Evolutionary conservation across 768 basidiomycete species (phyloP).

Genomic region (Tulasnella sp.): DNA sequence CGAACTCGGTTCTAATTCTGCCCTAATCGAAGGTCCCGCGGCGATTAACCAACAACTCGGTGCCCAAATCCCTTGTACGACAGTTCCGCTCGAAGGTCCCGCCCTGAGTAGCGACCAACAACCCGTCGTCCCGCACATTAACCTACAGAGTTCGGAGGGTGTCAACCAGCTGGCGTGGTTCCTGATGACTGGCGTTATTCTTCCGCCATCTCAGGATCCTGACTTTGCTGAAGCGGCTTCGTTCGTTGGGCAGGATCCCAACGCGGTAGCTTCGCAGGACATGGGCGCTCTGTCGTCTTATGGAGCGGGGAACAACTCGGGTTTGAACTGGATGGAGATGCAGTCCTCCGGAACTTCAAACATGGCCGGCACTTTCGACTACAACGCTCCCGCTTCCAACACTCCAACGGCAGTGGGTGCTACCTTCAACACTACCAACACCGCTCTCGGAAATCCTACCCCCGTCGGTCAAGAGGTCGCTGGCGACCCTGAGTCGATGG

Average conservation of each 20-base stretch:
- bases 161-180: no score
- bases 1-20: not conserved
- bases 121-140: no score
- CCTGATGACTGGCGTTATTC: no score
- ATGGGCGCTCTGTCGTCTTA: not conserved
- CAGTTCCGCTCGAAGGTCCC: no score
- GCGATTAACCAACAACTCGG: no score
- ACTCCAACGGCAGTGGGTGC: not conserved
- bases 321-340: not conserved
- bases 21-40: not conserved
- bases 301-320: not conserved
- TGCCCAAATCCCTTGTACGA: no score
- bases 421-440: not conserved
- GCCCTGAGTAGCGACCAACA: no score
- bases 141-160: no score
- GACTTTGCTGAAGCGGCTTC: no score
- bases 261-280: not conserved
- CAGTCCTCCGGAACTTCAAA: not conserved
- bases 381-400: not conserved
- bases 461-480: no score
- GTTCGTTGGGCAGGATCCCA: not conserved
- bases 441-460: not conserved
- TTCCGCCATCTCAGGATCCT: no score
- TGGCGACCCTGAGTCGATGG: no score
- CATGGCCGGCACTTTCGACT: not conserved